Conservation (phyloP, 140 eudicot species). For the Cichorium intybus region DNA sequence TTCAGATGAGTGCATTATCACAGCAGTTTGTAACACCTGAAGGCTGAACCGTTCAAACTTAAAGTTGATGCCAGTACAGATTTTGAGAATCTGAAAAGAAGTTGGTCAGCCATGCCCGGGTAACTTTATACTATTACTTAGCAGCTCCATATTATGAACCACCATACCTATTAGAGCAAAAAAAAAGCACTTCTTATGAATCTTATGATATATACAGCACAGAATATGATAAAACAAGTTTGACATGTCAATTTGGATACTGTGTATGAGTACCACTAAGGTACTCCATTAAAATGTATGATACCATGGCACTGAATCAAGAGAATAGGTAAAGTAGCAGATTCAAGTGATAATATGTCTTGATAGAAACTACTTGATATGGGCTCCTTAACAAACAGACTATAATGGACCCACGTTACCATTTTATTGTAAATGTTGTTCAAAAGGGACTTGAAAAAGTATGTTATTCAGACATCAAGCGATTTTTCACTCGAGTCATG, state of each 20-base stretch:
- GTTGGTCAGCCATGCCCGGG: constrained; percentile 18
- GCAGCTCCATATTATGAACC: constrained; percentile 27
- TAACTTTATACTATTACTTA: constrained; percentile 11
- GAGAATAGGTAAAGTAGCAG: constrained; percentile 1
- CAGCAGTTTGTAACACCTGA: constrained; percentile 13
- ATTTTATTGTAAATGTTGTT: not conserved
- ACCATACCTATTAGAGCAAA: constrained; percentile 23
- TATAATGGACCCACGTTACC: not conserved
- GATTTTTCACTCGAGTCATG: not conserved
- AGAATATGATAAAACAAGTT: not conserved
- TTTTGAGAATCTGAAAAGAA: constrained; percentile 11
- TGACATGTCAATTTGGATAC: not conserved
- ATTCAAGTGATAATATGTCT: constrained; percentile 9
- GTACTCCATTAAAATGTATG: not conserved
- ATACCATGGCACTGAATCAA: constrained; percentile 11
- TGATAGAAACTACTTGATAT: not conserved
- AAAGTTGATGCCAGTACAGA: constrained; percentile 16
- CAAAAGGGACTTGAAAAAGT: constrained; percentile 3
- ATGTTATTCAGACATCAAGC: not conserved
- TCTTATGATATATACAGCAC: not conserved
- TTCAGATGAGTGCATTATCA: constrained; percentile 6
- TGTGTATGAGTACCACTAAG: constrained; percentile 5
- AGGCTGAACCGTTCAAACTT: constrained; percentile 18
- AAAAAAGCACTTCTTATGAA: not conserved
- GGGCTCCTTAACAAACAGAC: not conserved